Base-by-base conservation (phyloP, 805 yeast genomes). In the Suhomyces tanzawaensis region DNA sequence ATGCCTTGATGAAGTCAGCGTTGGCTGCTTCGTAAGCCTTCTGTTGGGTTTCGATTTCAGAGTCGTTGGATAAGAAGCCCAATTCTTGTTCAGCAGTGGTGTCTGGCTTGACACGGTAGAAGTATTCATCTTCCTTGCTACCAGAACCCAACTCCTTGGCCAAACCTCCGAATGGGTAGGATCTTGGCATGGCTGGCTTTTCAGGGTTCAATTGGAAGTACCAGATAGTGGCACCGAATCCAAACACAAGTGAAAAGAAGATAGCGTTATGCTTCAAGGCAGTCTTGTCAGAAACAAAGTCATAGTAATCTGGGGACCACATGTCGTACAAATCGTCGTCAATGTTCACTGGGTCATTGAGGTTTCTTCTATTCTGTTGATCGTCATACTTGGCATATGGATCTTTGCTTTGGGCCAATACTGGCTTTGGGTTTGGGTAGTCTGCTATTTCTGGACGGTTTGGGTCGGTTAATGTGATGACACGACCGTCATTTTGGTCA, bases 301-400 rank as follows among this genome's bases (percentile, higher is more conserved):
- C 79, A 58, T 71, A 78, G 54, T 80, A 74, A 54, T 86, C 95
- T 9, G 95, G 93, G 7, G 95, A 77, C 95, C 95, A 86, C 72
- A 85, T 74, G 60, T 86, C 90, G 54, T 81, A 71, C 60, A 77
- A 66, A 55, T 86, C 95, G 48, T 81, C 84, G 51, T 81, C 77
- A 39, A 80, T 77, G 57, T 80, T 81, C 47, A 85, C 60, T 19
- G 88, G 85, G 45, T 86, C 89, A 47, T 77, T 75, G 47, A 76
- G 70, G 69, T 86, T 85, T 64, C 95, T 79, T 67, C 91, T 77
- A 60, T 81, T 77, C 63, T 85, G 95, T 51, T 69, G 85, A 58
- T 85, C 91, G 58, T 85, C 93, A 62, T 81, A 86, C 54, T 77
- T 79, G 44, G 63, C 71, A 55, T 83, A 79, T 31, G 93, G 95